These are phyloP conservation scores for Clausena lansium DNA, from an alignment of 345 rosid genomes.

Conservation along the genomic window DNA sequence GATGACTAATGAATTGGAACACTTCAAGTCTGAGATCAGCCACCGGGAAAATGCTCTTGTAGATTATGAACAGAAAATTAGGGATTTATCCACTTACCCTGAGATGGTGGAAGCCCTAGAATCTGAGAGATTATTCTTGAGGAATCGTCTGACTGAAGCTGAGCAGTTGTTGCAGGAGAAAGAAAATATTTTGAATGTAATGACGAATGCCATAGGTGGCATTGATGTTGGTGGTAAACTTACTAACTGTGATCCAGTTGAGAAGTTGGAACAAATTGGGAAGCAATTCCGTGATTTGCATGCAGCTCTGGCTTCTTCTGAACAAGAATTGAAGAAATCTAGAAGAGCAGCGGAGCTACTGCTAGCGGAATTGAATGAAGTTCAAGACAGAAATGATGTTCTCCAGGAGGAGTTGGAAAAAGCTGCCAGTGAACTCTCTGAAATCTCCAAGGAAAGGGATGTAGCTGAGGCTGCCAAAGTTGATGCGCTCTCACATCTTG, in stretches of 20 bases:
- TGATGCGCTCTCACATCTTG: slow-evolving; percentile 55
- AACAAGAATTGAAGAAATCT: slow-evolving; percentile 76
- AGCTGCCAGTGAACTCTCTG: slow-evolving; percentile 42
- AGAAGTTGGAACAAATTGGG: slow-evolving; percentile 57
- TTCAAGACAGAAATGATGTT: slow-evolving; percentile 86
- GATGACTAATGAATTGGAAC: slow-evolving; percentile 59
- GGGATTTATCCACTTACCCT: slow-evolving; percentile 51
- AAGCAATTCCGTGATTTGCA: slow-evolving; percentile 53
- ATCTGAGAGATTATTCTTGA: slow-evolving; percentile 58
- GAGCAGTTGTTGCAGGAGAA: slow-evolving; percentile 60
- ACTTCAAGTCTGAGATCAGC: slow-evolving; percentile 62
- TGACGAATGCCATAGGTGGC: slow-evolving; percentile 45
- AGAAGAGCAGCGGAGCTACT: slow-evolving; percentile 86
- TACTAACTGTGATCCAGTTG: slow-evolving; percentile 48
- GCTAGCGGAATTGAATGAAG: slow-evolving; percentile 88
- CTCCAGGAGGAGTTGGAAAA: slow-evolving; percentile 77
- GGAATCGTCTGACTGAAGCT: slow-evolving; percentile 56
- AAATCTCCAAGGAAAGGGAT: slow-evolving; percentile 53
- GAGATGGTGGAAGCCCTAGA: slow-evolving; percentile 53
- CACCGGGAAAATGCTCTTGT: slow-evolving; percentile 46
- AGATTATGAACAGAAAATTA: slow-evolving; percentile 56
- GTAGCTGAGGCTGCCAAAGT: slow-evolving; percentile 56
- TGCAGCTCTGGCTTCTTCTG: slow-evolving; percentile 50
- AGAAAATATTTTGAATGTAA: slow-evolving; percentile 43
- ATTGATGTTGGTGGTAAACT: slow-evolving; percentile 61